Percentiles rank a stretch among this genome's conserved stretches.
Conservation (phyloP, 1,139 yeast genomes). For the Pichia sp. region DNA sequence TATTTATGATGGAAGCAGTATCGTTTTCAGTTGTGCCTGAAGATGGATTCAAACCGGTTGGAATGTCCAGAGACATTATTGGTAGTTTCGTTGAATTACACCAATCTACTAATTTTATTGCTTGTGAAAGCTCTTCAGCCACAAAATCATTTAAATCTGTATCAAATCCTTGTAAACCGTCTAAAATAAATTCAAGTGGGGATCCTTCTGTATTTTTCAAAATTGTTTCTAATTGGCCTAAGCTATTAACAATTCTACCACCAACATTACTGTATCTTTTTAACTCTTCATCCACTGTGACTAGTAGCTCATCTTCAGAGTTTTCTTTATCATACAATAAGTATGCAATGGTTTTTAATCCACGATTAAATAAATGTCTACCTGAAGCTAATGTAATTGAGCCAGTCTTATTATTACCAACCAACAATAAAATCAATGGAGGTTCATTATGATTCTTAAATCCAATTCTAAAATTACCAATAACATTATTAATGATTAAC, state of each 20-base stretch:
- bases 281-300: slow-evolving; percentile 37
- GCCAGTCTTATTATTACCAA: slow-evolving; percentile 73
- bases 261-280: slow-evolving; percentile 49
- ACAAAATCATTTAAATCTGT: slow-evolving; percentile 46
- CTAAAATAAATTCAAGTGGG: slow-evolving; percentile 73
- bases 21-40: slow-evolving; percentile 48
- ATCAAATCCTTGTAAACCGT: slow-evolving; percentile 81
- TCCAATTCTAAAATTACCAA: slow-evolving; percentile 44
- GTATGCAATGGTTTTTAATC: slow-evolving; percentile 60
- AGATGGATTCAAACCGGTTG: slow-evolving; percentile 82
- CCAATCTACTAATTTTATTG: slow-evolving; percentile 57
- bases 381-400: slow-evolving; percentile 74
- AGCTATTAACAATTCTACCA: slow-evolving; percentile 40
- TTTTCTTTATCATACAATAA: slow-evolving; percentile 34
- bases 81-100: slow-evolving; percentile 48
- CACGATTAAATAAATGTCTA: slow-evolving; percentile 71
- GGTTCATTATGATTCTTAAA: slow-evolving; percentile 65
- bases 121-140: slow-evolving; percentile 42
- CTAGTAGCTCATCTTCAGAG: slow-evolving; percentile 29
- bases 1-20: slow-evolving; percentile 25
- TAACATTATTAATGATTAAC: slow-evolving; percentile 55
- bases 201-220: slow-evolving; percentile 44
- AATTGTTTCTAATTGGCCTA: slow-evolving; percentile 31
- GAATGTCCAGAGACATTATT: slow-evolving; percentile 69
- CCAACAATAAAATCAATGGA: slow-evolving; percentile 66